phyloP scores from a whole-genome alignment of 352 stramenopile species.

The Pythium coloratum region DNA sequence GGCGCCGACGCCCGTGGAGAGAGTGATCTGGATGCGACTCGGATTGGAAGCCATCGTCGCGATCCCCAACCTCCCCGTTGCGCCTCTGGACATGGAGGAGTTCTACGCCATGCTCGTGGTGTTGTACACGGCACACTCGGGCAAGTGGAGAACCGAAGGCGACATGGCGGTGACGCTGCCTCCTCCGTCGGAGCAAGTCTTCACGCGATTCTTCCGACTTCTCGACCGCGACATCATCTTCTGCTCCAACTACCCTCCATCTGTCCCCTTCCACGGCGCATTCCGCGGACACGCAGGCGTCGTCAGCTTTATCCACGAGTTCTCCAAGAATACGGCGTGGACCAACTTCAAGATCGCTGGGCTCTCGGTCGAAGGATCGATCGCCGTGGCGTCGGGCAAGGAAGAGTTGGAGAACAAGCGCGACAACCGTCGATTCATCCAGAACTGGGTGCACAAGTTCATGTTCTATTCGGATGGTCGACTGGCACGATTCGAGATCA shows the following conservation, averaged over 20 bases:
- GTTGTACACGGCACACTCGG: constrained; percentile 75
- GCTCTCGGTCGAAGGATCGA: constrained; percentile 79
- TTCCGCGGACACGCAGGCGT: constrained; percentile 74
- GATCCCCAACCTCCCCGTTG: constrained; percentile 73
- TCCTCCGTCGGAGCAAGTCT: constrained; percentile 83
- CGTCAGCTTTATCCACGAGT: constrained; percentile 79
- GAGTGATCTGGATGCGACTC: constrained; percentile 88
- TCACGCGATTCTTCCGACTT: constrained; percentile 85
- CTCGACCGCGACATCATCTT: constrained; percentile 88
- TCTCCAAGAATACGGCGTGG: constrained; percentile 77
- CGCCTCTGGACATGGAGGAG: constrained; percentile 85
- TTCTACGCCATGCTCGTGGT: constrained; percentile 90
- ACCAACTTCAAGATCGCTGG: constrained; percentile 87
- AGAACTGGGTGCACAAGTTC: constrained; percentile 92
- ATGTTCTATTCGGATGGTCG: constrained; percentile 83
- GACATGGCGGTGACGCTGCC: constrained; percentile 88
- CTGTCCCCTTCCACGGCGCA: constrained; percentile 84
- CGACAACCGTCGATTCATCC: constrained; percentile 81
- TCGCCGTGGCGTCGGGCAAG: constrained; percentile 82
- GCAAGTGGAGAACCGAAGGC: constrained; percentile 80
- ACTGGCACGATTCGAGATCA: constrained; percentile 88
- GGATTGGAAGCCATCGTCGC: constrained; percentile 84
- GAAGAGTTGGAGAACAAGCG: constrained; percentile 87
- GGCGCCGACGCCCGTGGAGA: constrained; percentile 77
- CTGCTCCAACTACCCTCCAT: constrained; percentile 87